Conservation (phyloP, 192 early-diverging fungal genomes). For the Podila verticillata region DNA sequence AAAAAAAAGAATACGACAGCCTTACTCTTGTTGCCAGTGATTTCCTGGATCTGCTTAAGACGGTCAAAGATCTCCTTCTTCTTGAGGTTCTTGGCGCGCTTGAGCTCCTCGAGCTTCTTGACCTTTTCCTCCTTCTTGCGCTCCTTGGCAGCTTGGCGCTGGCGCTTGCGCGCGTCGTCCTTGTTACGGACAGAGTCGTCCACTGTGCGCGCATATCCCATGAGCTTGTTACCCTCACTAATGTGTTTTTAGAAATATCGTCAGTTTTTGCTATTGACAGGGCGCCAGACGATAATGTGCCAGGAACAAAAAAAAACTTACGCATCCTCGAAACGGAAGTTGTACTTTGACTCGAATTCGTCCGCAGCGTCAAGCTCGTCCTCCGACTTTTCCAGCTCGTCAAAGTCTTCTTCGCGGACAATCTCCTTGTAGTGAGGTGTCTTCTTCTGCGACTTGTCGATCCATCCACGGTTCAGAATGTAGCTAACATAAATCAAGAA, state of each 20-base stretch:
- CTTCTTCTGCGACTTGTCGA: constrained; percentile 77
- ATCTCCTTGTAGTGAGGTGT: constrained; percentile 77
- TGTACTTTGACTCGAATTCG: constrained; percentile 90
- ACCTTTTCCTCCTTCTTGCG: constrained; percentile 79
- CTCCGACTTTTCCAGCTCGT: constrained; percentile 72
- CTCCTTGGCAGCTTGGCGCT: constrained; percentile 75
- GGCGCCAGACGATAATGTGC: too few species aligned
- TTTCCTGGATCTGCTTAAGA: constrained; percentile 86
- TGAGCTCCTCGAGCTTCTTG: constrained; percentile 84
- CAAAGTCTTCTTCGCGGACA: constrained; percentile 68
- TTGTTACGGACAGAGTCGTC: constrained; percentile 85
- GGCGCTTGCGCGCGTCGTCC: constrained; percentile 79
- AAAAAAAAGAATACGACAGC: not conserved
- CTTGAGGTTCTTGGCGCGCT: constrained; percentile 92
- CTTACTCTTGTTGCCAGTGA: constrained; percentile 75
- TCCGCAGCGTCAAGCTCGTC: constrained; percentile 83
- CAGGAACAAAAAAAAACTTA: constrained; percentile 47
- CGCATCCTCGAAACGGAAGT: constrained; percentile 94
- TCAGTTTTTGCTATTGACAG: not conserved
- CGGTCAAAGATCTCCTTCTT: constrained; percentile 85
- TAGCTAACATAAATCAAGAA: constrained; percentile 58
- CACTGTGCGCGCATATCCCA: constrained; percentile 83
- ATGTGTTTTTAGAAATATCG: not conserved
- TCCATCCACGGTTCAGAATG: constrained; percentile 94
- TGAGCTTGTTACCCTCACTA: constrained; percentile 71